These are phyloP conservation scores for Caloboletus firmus DNA, from an alignment of 1,284 basidiomycete genomes.

Conservation along the genomic window DNA sequence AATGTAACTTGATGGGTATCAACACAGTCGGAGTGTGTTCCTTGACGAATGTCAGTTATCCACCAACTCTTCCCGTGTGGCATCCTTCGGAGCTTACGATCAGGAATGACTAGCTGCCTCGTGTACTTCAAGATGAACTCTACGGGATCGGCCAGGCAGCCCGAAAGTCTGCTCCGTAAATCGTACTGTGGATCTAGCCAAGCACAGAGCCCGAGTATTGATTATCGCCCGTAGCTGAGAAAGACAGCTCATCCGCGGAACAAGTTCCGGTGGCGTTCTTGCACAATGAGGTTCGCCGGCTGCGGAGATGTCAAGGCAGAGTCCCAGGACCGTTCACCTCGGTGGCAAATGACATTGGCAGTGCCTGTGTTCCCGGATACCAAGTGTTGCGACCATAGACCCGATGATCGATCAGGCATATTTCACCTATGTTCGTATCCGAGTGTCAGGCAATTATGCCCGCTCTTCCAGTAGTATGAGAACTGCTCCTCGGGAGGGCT, in stretches of 20 bases:
- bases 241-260: background rate
- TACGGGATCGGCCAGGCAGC: background rate
- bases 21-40: background rate
- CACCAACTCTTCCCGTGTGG: background rate
- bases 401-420: too few relatives aligned
- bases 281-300: background rate
- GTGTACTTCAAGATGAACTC: too few relatives aligned
- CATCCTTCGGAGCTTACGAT: background rate
- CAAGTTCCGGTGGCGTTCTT: background rate
- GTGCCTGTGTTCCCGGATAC: background rate
- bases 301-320: slow-evolving; percentile 1
- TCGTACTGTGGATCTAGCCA: background rate
- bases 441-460: background rate
- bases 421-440: background rate
- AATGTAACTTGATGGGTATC: background rate
- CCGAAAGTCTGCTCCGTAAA: background rate
- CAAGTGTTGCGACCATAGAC: background rate
- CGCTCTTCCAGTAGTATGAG: background rate
- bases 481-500: background rate
- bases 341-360: background rate
- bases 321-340: background rate
- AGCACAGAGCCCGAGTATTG: background rate
- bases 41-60: background rate
- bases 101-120: background rate
- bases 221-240: background rate